Evolutionary conservation across 2,329 filamentous ascomycete genomes (phyloP).

Genomic region (Colletotrichum aenigma): DNA sequence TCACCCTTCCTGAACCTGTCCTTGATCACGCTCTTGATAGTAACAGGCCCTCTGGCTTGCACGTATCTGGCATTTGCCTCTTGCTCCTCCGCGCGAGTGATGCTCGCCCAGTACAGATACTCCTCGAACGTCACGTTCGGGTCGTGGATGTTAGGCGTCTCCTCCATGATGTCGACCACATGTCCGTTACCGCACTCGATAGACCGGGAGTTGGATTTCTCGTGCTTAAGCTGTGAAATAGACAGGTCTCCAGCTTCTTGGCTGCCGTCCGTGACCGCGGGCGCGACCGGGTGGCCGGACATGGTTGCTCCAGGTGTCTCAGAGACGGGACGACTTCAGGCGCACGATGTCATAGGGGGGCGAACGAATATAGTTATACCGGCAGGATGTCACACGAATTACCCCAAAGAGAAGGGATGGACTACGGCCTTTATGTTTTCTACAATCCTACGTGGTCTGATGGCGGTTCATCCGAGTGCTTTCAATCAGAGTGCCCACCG

Average conservation of each 20-base stretch:
- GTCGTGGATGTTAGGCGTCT: slow-evolving; percentile 20
- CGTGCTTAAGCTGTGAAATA: not conserved
- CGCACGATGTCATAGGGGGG: not conserved
- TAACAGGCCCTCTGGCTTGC: slow-evolving; percentile 13
- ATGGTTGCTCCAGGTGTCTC: not conserved
- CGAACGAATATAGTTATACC: not conserved
- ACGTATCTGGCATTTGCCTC: slow-evolving; percentile 11
- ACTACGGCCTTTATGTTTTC: not conserved
- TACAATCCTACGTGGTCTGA: not conserved
- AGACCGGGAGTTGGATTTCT: not conserved
- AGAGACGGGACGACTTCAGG: slow-evolving; percentile 6
- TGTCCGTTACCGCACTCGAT: not conserved
- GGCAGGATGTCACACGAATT: not conserved
- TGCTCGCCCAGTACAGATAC: slow-evolving; percentile 28
- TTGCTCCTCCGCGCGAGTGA: slow-evolving; percentile 26
- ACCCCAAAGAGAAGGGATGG: not conserved
- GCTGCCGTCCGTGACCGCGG: not conserved
- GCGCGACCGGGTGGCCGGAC: not conserved
- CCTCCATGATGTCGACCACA: not conserved
- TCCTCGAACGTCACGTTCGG: slow-evolving; percentile 27
- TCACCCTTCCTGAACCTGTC: slow-evolving; percentile 20
- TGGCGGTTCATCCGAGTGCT: not conserved
- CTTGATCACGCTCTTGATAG: slow-evolving; percentile 16
- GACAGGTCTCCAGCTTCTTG: not conserved
- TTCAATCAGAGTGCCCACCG: not conserved